A percentile compares a stretch with the other conserved stretches of the same genome.
phyloP scores from a whole-genome alignment of 306 rosid genomes.

The Luffa aegyptiaca region DNA sequence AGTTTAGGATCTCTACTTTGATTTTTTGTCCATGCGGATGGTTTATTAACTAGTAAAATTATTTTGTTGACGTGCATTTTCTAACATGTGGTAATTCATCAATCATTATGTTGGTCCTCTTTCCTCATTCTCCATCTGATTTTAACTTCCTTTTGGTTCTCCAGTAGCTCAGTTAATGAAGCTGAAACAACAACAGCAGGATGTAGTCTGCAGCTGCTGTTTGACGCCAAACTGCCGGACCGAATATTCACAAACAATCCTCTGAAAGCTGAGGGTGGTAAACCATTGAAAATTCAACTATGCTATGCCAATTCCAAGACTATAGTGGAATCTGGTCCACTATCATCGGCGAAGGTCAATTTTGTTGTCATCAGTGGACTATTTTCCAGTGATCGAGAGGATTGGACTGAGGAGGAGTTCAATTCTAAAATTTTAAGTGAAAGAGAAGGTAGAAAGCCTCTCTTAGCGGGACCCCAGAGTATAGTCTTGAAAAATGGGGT shows the following conservation, averaged over 20 bases:
- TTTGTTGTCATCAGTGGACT: conserved; percentile 6
- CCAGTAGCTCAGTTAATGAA: background rate
- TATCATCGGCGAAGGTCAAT: conserved; percentile 10
- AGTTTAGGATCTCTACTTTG: background rate
- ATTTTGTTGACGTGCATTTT: background rate
- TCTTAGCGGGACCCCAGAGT: conserved; percentile 8
- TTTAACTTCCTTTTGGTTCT: background rate
- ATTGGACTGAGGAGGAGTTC: conserved; percentile 11
- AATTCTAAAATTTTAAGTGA: conserved; percentile 4
- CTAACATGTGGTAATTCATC: background rate
- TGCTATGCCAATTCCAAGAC: conserved; percentile 3
- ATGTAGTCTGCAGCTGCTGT: conserved; percentile 3
- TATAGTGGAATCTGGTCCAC: conserved; percentile 2
- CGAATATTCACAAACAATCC: conserved; percentile 4
- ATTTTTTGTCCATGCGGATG: background rate
- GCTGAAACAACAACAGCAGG: conserved; percentile 6
- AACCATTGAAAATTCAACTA: background rate
- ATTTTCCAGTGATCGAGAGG: conserved; percentile 2
- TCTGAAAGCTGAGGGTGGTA: conserved; percentile 1
- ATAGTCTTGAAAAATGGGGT: background rate
- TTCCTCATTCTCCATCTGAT: background rate
- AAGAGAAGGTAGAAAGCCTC: conserved; percentile 13
- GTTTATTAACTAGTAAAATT: background rate
- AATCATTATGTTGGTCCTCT: background rate
- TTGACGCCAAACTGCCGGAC: conserved; percentile 1